Evolutionary conservation across 345 rosid species (phyloP), one percentile per base, ranked within the genome.

Genomic region (Lumnitzera littorea): DNA sequence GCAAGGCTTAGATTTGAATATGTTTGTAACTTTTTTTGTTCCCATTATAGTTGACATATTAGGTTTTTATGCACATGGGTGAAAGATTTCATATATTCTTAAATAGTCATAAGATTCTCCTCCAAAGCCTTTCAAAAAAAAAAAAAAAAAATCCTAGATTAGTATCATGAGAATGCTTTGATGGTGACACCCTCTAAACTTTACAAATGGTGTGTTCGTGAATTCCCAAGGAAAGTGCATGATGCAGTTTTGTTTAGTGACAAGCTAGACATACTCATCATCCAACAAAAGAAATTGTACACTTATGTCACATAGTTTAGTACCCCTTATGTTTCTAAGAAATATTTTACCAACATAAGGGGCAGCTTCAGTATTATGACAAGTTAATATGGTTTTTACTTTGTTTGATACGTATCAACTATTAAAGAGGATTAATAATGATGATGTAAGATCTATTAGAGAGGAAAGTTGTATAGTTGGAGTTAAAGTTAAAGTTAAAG

Each of bases 1-100:
- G n/a, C 83, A 78, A 13, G 80, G 80, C 15, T 24, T 79, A 4
- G 83, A 79, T 36, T 53, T 79, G 57, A 79, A 57, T 67, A 51
- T 68, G 48, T 51, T 62, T 20, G 20, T 20, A 20, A 20, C 20
- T 20, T 20, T 20, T 20, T 20, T 20, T 50, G 53, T 68, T 15
- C 46, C 46, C 31, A 13, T 68, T n/a, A 67, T 67, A 36, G 11
- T 27, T 5, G 27, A 24, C 13, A 15, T 56, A 15, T 56, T 57
- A 4, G 53, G 57, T 25, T 3, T 62, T 25, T 63, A 50, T 48
- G 49, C 57, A 24, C 67, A 68, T 46, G 67, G 67, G 16, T 67
- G 56, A 62, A 68, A 68, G 72, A 48, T 62, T 5, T 20, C 72
- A 23, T 68, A 62, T 50, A 62, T 68, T 43, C 53, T 68, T 24